phyloP scores from a whole-genome alignment of 257 asterid genomes.

The Solanum dulcamara region DNA sequence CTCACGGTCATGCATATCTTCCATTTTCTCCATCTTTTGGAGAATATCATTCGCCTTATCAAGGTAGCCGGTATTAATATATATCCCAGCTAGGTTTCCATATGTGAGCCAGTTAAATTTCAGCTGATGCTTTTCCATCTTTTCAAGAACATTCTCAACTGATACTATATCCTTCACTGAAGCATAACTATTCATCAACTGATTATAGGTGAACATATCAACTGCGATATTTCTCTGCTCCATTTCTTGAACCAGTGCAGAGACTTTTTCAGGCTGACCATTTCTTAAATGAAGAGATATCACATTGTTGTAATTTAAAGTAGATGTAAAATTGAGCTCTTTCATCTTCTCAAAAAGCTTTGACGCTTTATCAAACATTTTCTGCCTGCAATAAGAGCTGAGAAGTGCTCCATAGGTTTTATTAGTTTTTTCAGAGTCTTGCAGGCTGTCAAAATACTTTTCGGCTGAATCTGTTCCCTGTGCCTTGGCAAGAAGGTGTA shows the following conservation, averaged over 20 bases:
- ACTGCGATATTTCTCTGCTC: constrained; percentile 32
- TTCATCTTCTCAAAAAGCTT: constrained; percentile 51
- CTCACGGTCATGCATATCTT: constrained; percentile 6
- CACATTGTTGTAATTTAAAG: constrained; percentile 55
- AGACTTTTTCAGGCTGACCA: constrained; percentile 34
- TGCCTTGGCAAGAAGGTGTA: constrained; percentile 46
- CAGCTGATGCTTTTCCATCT: constrained; percentile 38
- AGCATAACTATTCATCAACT: constrained; percentile 47
- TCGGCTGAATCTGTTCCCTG: constrained; percentile 49
- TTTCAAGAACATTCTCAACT: constrained; percentile 44
- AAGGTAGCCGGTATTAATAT: constrained; percentile 30
- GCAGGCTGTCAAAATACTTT: constrained; percentile 46
- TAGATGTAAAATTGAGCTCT: constrained; percentile 18
- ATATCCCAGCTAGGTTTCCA: constrained; percentile 52
- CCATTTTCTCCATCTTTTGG: constrained; percentile 31
- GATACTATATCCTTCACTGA: constrained; percentile 32
- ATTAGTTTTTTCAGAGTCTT: constrained; percentile 38
- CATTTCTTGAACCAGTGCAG: constrained; percentile 50
- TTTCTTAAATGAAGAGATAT: constrained; percentile 28
- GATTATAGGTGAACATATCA: constrained; percentile 41
- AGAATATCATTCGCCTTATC: constrained; percentile 39
- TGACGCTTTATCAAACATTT: constrained; percentile 38
- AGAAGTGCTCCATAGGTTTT: constrained; percentile 73
- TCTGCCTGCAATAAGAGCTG: constrained; percentile 46
- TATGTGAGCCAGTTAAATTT: constrained; percentile 38